These are phyloP conservation scores for Chalciporus pseudorubinellus DNA, from an alignment of 768 basidiomycete species.

Conservation along the genomic window DNA sequence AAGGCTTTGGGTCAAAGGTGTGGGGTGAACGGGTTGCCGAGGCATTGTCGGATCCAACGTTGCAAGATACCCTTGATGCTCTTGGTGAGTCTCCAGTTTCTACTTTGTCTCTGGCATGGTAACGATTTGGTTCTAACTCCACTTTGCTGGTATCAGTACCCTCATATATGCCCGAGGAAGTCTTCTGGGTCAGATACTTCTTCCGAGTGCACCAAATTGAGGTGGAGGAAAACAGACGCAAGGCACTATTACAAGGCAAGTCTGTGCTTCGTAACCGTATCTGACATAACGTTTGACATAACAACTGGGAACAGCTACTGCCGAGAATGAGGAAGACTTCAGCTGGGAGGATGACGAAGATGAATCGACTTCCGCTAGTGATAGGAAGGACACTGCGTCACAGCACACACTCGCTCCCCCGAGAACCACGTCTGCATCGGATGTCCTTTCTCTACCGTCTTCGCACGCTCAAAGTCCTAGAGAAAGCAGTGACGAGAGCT, in stretches of 20 bases:
- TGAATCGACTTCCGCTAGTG: constrained; percentile 37
- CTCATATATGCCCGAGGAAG: constrained; percentile 53
- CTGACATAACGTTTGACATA: neutral
- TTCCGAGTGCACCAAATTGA: constrained; percentile 84
- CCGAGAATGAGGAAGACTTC: constrained; percentile 81
- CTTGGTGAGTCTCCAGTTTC: constrained; percentile 50
- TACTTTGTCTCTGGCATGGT: neutral
- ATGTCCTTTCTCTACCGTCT: constrained; percentile 28
- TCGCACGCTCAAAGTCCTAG: constrained; percentile 44
- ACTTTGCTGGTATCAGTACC: constrained; percentile 54
- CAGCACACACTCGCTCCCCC: constrained; percentile 27
- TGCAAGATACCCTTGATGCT: constrained; percentile 51
- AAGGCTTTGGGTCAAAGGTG: constrained; percentile 41
- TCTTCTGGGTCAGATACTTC: constrained; percentile 89
- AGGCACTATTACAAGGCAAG: constrained; percentile 70
- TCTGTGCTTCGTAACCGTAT: neutral
- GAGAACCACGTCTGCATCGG: constrained; percentile 13
- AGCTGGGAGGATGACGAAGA: constrained; percentile 94
- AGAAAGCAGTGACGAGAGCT: constrained; percentile 64
- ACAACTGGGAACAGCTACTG: constrained; percentile 41
- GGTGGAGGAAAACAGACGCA: constrained; percentile 74
- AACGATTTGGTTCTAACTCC: constrained; percentile 18
- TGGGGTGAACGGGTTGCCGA: constrained; percentile 55
- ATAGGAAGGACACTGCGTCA: constrained; percentile 14
- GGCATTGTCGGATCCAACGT: constrained; percentile 47